Evolutionary conservation across 208 protist species (phyloP).

Genomic region (Crithidia expoeki): DNA sequence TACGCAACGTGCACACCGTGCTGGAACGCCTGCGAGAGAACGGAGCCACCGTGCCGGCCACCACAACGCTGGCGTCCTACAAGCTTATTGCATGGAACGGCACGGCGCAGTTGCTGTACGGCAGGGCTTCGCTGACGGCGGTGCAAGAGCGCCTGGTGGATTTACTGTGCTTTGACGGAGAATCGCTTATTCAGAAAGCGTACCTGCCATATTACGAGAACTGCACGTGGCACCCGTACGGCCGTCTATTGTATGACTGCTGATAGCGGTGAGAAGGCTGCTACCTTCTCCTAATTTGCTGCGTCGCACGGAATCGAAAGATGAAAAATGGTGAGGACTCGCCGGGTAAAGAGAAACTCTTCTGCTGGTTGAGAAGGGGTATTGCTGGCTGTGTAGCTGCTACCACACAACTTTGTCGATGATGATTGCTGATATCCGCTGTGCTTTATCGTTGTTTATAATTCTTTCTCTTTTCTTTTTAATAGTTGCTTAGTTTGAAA

Average conservation of each 20-base stretch:
- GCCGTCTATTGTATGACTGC: slow-evolving; percentile 29
- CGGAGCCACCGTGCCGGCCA: slow-evolving; percentile 4
- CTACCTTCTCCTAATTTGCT: neutral
- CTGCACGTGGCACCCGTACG: slow-evolving; percentile 42
- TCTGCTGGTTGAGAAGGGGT: too few relatives aligned
- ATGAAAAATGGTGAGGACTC: too few relatives aligned
- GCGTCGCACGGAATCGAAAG: too few relatives aligned
- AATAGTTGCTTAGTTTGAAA: too few relatives aligned
- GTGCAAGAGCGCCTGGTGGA: slow-evolving; percentile 30
- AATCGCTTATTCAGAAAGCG: slow-evolving; percentile 29
- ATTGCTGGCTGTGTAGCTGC: too few relatives aligned
- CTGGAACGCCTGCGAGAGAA: slow-evolving; percentile 16
- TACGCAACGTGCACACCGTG: slow-evolving; percentile 38
- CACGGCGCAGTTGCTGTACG: slow-evolving; percentile 33
- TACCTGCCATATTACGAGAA: slow-evolving; percentile 34
- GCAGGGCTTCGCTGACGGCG: slow-evolving; percentile 8
- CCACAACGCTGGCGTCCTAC: slow-evolving; percentile 11
- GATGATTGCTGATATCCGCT: too few relatives aligned
- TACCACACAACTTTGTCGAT: too few relatives aligned
- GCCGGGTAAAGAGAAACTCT: too few relatives aligned
- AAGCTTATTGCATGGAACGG: slow-evolving; percentile 13
- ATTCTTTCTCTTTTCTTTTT: too few relatives aligned
- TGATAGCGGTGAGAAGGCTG: neutral
- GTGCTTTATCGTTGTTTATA: too few relatives aligned
- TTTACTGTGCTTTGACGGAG: slow-evolving; percentile 23